A percentile compares a stretch with the other conserved stretches of the same genome.
Conservation (phyloP, 306 rosid genomes). For the Comarum palustre region DNA sequence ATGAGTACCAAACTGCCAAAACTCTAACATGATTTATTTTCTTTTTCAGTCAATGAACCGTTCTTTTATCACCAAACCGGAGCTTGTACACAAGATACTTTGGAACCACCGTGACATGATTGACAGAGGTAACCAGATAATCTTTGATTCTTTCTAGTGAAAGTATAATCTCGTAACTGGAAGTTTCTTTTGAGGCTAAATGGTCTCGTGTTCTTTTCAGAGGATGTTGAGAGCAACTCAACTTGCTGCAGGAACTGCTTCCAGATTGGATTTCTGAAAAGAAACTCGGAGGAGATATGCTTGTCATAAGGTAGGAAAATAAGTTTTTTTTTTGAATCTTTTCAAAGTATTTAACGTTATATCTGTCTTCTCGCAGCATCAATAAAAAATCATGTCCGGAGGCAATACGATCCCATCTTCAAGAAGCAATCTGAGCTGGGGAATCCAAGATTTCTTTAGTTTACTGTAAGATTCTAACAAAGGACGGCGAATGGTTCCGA, state of each 20-base stretch:
- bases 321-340: too few relatives aligned
- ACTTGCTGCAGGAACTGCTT: constrained; percentile 56
- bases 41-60: constrained; percentile 52
- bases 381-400: constrained; percentile 42
- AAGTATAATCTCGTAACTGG: not conserved
- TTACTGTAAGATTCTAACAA: not conserved
- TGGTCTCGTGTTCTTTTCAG: constrained; percentile 32
- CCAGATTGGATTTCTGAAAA: constrained; percentile 89
- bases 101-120: constrained; percentile 42
- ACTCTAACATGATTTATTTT: constrained; percentile 61
- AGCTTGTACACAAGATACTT: constrained; percentile 69
- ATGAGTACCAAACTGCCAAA: constrained; percentile 67
- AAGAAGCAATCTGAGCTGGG: constrained; percentile 51
- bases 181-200: constrained; percentile 27
- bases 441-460: not conserved
- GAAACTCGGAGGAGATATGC: constrained; percentile 58
- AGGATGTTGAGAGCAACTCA: constrained; percentile 70
- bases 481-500: not conserved
- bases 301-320: constrained; percentile 25
- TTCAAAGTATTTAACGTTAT: not conserved
- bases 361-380: constrained; percentile 41
- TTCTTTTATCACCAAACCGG: constrained; percentile 56
- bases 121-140: constrained; percentile 58
- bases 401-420: constrained; percentile 47
- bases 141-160: not conserved